A percentile compares a stretch with the other conserved stretches of the same genome.
phyloP scores from a whole-genome alignment of 2,329 filamentous ascomycete genomes.

The Arachnomyces sp. region DNA sequence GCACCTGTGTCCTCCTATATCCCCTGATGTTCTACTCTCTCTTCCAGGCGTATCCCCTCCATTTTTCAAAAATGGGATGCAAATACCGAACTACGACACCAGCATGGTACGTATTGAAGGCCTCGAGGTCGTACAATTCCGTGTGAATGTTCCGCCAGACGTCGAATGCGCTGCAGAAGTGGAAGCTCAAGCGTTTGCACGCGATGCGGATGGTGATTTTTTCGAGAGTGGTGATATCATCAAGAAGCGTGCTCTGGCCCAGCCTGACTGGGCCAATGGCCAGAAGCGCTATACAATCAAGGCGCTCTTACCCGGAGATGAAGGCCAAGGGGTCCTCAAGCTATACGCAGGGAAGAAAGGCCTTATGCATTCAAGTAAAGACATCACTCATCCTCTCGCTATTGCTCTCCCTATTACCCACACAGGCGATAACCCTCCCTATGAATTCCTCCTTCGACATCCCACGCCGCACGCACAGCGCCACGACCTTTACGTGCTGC shows the following conservation, averaged over 20 bases:
- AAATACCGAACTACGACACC: conserved; percentile 86
- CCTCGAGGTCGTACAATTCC: conserved; percentile 85
- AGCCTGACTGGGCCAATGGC: conserved; percentile 83
- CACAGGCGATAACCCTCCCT: conserved; percentile 83
- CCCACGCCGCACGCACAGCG: conserved; percentile 96
- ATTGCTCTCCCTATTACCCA: conserved; percentile 86
- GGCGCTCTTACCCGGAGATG: conserved; percentile 81
- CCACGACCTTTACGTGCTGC: conserved; percentile 93
- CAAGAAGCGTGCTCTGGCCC: conserved; percentile 77
- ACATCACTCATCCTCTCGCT: conserved; percentile 87
- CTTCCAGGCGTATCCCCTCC: conserved; percentile 78
- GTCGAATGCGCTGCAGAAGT: conserved; percentile 90
- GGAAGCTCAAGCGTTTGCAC: conserved; percentile 70
- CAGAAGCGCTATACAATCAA: conserved; percentile 91
- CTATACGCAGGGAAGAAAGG: conserved; percentile 91
- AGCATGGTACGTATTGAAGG: conserved; percentile 79
- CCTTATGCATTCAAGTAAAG: conserved; percentile 94
- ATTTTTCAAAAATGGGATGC: conserved; percentile 74
- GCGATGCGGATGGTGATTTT: conserved; percentile 80
- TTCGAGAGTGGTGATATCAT: conserved; percentile 88
- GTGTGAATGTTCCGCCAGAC: conserved; percentile 78
- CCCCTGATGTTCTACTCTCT: conserved; percentile 76
- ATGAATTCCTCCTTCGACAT: conserved; percentile 86
- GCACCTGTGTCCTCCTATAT: conserved; percentile 82
- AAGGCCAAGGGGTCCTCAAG: conserved; percentile 79